Evolutionary conservation across 1,139 yeast species (phyloP), one percentile per base, ranked within the genome.

Genomic region (Candida pseudoviswanathii): DNA sequence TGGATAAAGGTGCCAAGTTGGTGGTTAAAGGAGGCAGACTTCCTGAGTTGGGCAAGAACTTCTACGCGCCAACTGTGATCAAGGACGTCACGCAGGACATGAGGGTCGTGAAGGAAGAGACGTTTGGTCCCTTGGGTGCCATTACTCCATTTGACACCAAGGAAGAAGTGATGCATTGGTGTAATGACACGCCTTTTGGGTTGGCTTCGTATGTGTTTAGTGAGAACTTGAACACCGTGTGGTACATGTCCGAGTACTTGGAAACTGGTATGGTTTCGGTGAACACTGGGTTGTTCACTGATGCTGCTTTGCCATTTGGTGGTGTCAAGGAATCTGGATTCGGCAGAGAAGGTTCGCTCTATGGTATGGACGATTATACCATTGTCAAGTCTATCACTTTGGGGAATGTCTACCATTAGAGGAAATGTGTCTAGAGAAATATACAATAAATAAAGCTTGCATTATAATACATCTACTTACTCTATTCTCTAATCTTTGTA

Each of bases 281-380:
- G 4, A 76, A 76, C 55, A 74, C 78, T 4, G 80, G 80, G 2
- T 60, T 67, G 6, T 71, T 76, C 54, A 71, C 78, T 10, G 80
- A 76, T 53, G 77, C 78, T n/a, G 72, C 79, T 5, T 60, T 75
- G 54, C 81, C 81, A 29, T 76, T 76, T 55, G 81, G 81, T n/a
- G 81, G 81, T 8, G 68, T 76, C 39, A 74, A 74, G 49, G 76
- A 73, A 50, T 73, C 79, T 41, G 81, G 81, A 0, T 75, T 75
- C 53, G 81, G 81, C 41, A 73, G 80, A 62, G 81, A 76, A 59
- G 80, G 80, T n/a, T 74, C 80, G 1, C 64, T 71, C 54, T 68
- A 73, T 54, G 81, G 80, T 30, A 61, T 74, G 52, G 78, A 75
- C 44, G 80, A 75, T 58, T 75, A 75, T 58, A 65, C 75, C 6